A percentile compares a stretch with the other conserved stretches of the same genome.
Evolutionary conservation across 202 grass and related monocot genomes (phyloP).

Genomic region (Carex arenaria): DNA sequence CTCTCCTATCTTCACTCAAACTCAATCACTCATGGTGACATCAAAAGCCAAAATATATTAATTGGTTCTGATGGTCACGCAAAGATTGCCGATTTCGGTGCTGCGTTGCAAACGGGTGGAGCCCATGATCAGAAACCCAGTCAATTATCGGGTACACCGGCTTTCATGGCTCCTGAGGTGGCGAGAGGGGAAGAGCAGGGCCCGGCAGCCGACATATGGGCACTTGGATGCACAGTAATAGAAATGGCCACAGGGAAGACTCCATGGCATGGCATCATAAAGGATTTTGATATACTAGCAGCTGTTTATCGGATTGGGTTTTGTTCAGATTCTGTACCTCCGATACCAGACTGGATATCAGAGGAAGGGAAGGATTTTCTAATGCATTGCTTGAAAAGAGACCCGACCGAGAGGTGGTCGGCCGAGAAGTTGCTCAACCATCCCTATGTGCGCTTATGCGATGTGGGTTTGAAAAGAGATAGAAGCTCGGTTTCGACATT

Average conservation of each 20-base stretch:
- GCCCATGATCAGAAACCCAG: neutral
- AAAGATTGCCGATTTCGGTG: slow-evolving; percentile 73
- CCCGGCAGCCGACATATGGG: slow-evolving; percentile 69
- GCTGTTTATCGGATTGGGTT: slow-evolving; percentile 56
- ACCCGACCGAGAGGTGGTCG: slow-evolving; percentile 42
- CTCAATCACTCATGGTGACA: slow-evolving; percentile 52
- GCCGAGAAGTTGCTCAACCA: slow-evolving; percentile 55
- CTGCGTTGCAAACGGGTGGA: slow-evolving; percentile 1
- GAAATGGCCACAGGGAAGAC: slow-evolving; percentile 72
- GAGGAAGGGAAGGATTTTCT: slow-evolving; percentile 44
- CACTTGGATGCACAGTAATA: slow-evolving; percentile 78
- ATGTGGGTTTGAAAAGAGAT: slow-evolving; percentile 7
- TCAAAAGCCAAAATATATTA: slow-evolving; percentile 53
- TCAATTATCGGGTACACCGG: slow-evolving; percentile 45
- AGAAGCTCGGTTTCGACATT: neutral
- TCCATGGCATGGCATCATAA: slow-evolving; percentile 44
- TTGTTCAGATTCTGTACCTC: slow-evolving; percentile 41
- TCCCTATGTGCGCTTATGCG: slow-evolving; percentile 37
- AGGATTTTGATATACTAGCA: slow-evolving; percentile 32
- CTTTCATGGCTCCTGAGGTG: slow-evolving; percentile 88
- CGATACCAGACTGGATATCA: slow-evolving; percentile 43
- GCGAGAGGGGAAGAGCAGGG: slow-evolving; percentile 60
- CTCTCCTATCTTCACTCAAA: slow-evolving; percentile 50
- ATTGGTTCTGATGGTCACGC: slow-evolving; percentile 43
- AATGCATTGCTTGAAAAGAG: slow-evolving; percentile 35